These are phyloP conservation scores for Penium margaritaceum DNA, from an alignment of 139 green algal genomes.

Conservation along the genomic window DNA sequence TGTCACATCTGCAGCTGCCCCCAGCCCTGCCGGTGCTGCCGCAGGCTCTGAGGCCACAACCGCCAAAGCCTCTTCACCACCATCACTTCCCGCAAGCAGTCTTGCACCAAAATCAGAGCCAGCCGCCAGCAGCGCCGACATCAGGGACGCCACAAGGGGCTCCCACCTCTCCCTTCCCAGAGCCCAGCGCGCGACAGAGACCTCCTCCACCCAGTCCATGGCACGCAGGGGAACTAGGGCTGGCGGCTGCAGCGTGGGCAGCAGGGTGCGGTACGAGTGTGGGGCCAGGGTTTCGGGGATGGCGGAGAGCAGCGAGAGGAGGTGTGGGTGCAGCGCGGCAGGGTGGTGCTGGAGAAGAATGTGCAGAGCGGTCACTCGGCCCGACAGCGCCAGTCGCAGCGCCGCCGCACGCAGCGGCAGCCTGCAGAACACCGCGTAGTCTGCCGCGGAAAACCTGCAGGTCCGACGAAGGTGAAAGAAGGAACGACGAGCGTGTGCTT, in stretches of 20 bases:
- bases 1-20: no score
- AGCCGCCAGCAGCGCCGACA: no score
- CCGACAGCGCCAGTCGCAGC: neutral
- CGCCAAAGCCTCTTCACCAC: no score
- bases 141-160: no score
- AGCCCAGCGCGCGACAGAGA: no score
- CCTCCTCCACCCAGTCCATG: constrained; percentile 27
- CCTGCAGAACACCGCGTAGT: neutral
- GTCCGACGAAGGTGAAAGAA: no score
- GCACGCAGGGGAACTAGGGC: neutral
- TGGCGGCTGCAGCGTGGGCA: neutral
- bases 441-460: neutral
- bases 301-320: constrained; percentile 9
- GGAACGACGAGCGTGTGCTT: no score
- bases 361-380: neutral
- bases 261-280: constrained; percentile 10
- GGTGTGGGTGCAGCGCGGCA: neutral
- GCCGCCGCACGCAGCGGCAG: neutral
- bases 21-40: no score
- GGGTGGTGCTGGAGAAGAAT: constrained; percentile 23
- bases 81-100: no score
- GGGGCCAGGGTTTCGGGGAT: constrained; percentile 26
- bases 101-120: no score
- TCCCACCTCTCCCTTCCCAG: no score
- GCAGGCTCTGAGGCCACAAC: no score